phyloP scores from a whole-genome alignment of 371 early-diverging fungal genomes.

The Umbelopsis sp. region DNA sequence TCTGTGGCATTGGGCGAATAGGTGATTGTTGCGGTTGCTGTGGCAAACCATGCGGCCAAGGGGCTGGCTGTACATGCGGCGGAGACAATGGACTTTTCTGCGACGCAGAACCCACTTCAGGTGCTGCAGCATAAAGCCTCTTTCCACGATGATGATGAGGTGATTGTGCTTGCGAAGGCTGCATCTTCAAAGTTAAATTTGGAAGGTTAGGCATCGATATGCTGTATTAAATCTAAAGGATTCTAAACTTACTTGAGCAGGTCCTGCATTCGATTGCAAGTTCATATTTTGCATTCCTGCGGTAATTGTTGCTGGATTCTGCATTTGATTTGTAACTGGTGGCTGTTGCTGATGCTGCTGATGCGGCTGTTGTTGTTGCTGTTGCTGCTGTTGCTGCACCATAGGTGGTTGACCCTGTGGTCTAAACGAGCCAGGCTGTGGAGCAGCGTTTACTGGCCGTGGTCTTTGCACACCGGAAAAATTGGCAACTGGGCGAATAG shows the following conservation, averaged over 20 bases:
- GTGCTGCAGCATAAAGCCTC: constrained; percentile 46
- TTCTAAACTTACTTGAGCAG: background rate
- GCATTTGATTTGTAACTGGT: background rate
- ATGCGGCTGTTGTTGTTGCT: no score
- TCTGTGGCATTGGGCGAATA: constrained; percentile 17
- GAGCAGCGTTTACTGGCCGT: constrained; percentile 7
- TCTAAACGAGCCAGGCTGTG: background rate
- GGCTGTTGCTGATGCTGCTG: background rate
- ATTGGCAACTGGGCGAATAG: constrained; percentile 5
- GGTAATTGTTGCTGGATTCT: constrained; percentile 25
- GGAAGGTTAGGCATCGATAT: background rate
- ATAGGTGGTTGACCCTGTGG: background rate
- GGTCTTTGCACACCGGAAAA: constrained; percentile 6
- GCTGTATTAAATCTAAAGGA: background rate
- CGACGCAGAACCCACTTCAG: constrained; percentile 28
- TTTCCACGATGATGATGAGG: constrained; percentile 27
- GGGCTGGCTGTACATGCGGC: constrained; percentile 18
- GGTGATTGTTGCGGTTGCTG: constrained; percentile 25
- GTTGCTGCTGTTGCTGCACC: background rate
- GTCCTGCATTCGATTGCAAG: constrained; percentile 24
- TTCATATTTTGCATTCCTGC: constrained; percentile 43
- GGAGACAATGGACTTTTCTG: constrained; percentile 15
- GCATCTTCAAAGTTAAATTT: background rate
- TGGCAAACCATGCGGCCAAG: constrained; percentile 30
- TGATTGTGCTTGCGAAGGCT: constrained; percentile 17